These are phyloP conservation scores for Alternaria viburni DNA, from an alignment of 2,329 filamentous ascomycete species.

Conservation along the genomic window DNA sequence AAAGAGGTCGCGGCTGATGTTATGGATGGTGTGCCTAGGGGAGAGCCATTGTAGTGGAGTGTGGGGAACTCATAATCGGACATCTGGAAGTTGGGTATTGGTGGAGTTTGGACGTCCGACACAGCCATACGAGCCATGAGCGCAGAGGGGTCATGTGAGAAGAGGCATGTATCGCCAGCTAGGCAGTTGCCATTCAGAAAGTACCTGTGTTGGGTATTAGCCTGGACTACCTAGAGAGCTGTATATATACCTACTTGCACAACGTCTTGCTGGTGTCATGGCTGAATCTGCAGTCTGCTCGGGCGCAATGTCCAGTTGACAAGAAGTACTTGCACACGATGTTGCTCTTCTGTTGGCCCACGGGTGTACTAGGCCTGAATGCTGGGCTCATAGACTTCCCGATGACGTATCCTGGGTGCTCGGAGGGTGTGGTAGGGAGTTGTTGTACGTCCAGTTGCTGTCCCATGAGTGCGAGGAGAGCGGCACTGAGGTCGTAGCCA, in stretches of 20 bases:
- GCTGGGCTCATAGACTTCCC: conserved; percentile 86
- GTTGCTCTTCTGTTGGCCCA: conserved; percentile 77
- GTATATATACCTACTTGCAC: conserved; percentile 80
- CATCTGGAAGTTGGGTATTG: conserved; percentile 74
- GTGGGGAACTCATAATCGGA: conserved; percentile 88
- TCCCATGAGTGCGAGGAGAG: conserved; percentile 88
- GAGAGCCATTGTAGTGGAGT: conserved; percentile 59
- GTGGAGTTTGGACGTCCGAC: conserved; percentile 70
- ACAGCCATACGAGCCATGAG: conserved; percentile 82
- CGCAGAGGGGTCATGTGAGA: conserved; percentile 92
- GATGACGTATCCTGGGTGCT: conserved; percentile 74
- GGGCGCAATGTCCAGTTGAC: conserved; percentile 91
- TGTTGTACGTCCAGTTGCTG: conserved; percentile 62
- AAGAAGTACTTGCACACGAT: conserved; percentile 98
- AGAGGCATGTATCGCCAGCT: conserved; percentile 91
- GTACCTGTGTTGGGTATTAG: conserved; percentile 65
- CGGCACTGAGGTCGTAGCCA: conserved; percentile 91
- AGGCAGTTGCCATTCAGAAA: conserved; percentile 96
- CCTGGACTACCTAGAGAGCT: conserved; percentile 5
- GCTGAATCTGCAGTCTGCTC: conserved; percentile 95
- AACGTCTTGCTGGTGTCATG: conserved; percentile 95
- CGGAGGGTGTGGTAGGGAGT: conserved; percentile 54
- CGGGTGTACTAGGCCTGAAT: conserved; percentile 76
- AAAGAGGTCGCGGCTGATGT: conserved; percentile 50
- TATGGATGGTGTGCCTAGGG: conserved; percentile 50